Conservation (phyloP, 169 alveolate species). For the Toxoplasma gondii region DNA sequence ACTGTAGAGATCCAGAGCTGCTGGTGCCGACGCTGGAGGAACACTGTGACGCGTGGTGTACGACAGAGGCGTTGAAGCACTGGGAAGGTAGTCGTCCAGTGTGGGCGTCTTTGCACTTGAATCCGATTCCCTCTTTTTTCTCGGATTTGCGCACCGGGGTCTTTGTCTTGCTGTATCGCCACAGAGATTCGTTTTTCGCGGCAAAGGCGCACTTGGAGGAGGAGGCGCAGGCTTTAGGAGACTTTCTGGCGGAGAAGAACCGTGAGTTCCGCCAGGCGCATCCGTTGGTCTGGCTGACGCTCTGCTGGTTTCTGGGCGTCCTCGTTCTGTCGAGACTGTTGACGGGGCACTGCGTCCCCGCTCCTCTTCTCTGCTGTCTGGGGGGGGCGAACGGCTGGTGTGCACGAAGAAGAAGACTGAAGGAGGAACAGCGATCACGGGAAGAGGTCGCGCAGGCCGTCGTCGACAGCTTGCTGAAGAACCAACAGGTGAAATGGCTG, state of each 20-base stretch:
- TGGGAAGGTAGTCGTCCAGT: conserved; percentile 10
- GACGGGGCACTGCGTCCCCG: background rate
- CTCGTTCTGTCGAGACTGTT: background rate
- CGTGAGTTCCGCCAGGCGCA: background rate
- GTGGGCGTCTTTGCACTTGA: background rate
- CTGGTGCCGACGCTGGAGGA: background rate
- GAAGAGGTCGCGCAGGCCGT: background rate
- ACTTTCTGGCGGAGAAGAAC: background rate
- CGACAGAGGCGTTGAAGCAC: background rate
- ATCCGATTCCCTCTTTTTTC: background rate
- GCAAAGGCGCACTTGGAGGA: background rate
- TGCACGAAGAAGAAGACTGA: background rate
- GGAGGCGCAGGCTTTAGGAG: background rate
- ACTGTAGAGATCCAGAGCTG: background rate
- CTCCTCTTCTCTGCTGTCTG: background rate
- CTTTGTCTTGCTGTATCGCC: background rate
- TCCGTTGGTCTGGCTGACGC: background rate
- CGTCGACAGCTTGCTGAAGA: background rate
- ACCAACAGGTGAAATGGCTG: background rate
- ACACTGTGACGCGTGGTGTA: conserved; percentile 25
- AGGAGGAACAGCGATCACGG: background rate
- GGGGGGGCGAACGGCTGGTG: background rate
- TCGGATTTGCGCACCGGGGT: background rate
- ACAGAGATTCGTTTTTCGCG: background rate
- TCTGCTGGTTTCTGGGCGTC: background rate